phyloP scores from a whole-genome alignment of 179 eudicot species.

The Drosera spatulata region DNA sequence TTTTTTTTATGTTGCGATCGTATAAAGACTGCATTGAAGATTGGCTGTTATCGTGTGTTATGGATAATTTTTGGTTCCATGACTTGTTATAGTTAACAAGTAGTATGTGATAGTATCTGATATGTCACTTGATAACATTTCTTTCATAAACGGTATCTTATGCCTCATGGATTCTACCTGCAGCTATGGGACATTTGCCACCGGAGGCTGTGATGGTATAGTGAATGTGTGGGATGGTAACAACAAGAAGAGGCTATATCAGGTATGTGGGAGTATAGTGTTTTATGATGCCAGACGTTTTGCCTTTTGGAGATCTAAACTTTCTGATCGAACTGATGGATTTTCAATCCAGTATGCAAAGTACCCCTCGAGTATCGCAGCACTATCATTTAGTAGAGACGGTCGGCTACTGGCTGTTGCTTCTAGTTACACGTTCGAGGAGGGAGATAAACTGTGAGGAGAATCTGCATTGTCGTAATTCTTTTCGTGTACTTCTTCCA shows the following conservation, averaged over 20 bases:
- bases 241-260: conserved; percentile 94
- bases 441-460: conserved; percentile 75
- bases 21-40: too few relatives aligned
- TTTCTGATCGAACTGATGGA: not conserved
- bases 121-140: too few relatives aligned
- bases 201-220: conserved; percentile 95
- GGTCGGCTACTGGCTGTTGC: conserved; percentile 21
- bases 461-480: not conserved
- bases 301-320: not conserved
- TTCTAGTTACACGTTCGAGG: conserved; percentile 84
- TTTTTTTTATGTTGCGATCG: too few relatives aligned
- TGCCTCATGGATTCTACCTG: conserved; percentile 6
- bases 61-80: too few relatives aligned
- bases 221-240: conserved; percentile 98
- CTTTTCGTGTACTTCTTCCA: not conserved
- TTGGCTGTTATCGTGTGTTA: too few relatives aligned
- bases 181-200: conserved; percentile 97
- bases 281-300: not conserved
- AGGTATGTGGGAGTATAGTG: conserved; percentile 32
- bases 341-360: conserved; percentile 48
- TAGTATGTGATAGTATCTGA: too few relatives aligned
- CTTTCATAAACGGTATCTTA: not conserved
- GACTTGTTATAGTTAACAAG: too few relatives aligned
- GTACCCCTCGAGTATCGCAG: conserved; percentile 85
- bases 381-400: conserved; percentile 90